Evolutionary conservation across 2,329 filamentous ascomycete species (phyloP).

Genomic region (Aspergillus costaricaensis): DNA sequence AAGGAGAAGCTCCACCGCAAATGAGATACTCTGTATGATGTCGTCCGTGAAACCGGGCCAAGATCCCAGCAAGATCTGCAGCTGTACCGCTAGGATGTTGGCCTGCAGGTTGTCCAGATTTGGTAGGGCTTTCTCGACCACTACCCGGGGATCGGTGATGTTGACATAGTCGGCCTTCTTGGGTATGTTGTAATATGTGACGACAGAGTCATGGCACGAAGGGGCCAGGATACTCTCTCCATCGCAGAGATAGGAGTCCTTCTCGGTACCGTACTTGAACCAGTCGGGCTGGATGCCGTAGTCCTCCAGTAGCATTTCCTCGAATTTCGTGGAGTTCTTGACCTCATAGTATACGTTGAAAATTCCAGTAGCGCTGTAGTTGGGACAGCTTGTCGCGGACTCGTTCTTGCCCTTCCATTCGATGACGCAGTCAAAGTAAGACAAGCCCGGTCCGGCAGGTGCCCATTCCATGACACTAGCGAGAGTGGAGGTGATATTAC

Average conservation of each 20-base stretch:
- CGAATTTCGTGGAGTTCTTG: background rate
- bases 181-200: background rate
- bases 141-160: background rate
- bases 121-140: background rate
- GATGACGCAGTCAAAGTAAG: background rate
- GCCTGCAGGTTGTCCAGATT: background rate
- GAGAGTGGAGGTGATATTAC: background rate
- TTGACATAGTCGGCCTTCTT: background rate
- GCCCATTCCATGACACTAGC: background rate
- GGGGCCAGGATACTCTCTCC: background rate
- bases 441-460: background rate
- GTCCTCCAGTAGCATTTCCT: background rate
- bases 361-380: background rate
- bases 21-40: slow-evolving; percentile 4
- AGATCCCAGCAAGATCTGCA: background rate
- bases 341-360: background rate
- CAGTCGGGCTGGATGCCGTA: background rate
- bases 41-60: slow-evolving; percentile 10
- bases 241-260: background rate
- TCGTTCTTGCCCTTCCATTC: background rate
- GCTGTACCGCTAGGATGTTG: background rate
- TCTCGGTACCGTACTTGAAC: background rate
- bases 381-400: background rate
- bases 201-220: background rate
- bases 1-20: slow-evolving; percentile 12